phyloP scores from a whole-genome alignment of 148 eudicot genomes.

The Amaranthus palmeri region DNA sequence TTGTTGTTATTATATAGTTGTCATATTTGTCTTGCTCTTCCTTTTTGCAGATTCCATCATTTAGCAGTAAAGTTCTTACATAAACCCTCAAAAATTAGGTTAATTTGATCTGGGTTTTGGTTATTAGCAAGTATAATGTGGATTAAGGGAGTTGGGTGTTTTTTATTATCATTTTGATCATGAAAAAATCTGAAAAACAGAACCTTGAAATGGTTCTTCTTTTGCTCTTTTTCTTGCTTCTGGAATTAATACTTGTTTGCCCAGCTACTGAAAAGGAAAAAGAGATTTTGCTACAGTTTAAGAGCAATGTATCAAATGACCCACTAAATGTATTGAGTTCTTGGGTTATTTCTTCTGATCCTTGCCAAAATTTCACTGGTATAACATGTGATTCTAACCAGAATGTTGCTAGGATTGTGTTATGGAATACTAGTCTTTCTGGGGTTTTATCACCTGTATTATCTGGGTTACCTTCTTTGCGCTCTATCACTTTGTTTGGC shows the following conservation, averaged over 20 bases:
- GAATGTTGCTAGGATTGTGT: conserved; percentile 74
- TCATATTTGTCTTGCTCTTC: conserved; percentile 30
- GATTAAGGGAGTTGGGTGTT: conserved; percentile 25
- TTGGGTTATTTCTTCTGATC: conserved; percentile 57
- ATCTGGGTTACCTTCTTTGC: conserved; percentile 51
- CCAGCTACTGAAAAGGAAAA: conserved; percentile 60
- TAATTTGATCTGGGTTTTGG: conserved; percentile 34
- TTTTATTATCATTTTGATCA: conserved; percentile 25
- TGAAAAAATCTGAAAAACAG: conserved; percentile 39
- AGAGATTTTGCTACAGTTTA: conserved; percentile 80
- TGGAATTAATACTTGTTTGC: conserved; percentile 37
- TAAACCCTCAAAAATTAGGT: background rate
- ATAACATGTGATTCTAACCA: conserved; percentile 60
- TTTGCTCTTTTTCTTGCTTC: conserved; percentile 28
- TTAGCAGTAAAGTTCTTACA: background rate
- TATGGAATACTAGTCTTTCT: conserved; percentile 80
- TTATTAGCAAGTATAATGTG: conserved; percentile 39
- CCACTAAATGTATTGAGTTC: conserved; percentile 57
- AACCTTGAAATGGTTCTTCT: conserved; percentile 22
- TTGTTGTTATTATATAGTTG: conserved; percentile 21
- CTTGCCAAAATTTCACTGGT: conserved; percentile 63
- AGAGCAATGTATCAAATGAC: conserved; percentile 64
- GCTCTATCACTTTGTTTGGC: conserved; percentile 66
- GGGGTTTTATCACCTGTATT: conserved; percentile 78
- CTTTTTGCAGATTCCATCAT: conserved; percentile 26